phyloP scores from a whole-genome alignment of 1,139 yeast species.

The Kurtzmaniella natalensis region DNA sequence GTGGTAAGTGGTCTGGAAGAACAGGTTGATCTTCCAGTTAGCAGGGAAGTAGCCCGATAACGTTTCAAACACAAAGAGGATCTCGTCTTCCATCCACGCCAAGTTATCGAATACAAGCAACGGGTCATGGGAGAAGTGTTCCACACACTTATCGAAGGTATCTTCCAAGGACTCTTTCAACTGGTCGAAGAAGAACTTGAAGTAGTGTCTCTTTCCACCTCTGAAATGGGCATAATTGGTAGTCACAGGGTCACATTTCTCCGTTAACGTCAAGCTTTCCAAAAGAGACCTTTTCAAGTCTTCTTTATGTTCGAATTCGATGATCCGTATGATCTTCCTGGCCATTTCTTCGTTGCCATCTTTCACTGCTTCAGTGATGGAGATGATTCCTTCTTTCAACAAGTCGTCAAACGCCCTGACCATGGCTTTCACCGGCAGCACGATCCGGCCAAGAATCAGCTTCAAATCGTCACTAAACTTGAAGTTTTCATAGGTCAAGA shows the following conservation, averaged over 20 bases:
- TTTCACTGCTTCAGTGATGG: conserved; percentile 65
- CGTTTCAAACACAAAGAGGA: conserved; percentile 58
- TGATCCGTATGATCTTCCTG: conserved; percentile 66
- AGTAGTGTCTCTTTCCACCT: conserved; percentile 56
- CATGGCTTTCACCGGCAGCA: conserved; percentile 46
- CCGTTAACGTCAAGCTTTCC: conserved; percentile 33
- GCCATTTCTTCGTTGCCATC: conserved; percentile 65
- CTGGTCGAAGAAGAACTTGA: conserved; percentile 56
- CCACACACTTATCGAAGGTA: conserved; percentile 61
- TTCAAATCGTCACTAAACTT: conserved; percentile 65
- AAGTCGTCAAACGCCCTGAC: conserved; percentile 62
- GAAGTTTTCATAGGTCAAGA: conserved; percentile 51
- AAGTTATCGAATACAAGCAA: conserved; percentile 65
- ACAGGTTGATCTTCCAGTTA: conserved; percentile 67
- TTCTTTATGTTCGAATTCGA: conserved; percentile 76
- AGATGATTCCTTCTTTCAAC: conserved; percentile 56
- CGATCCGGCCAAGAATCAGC: conserved; percentile 60
- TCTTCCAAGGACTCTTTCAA: conserved; percentile 59
- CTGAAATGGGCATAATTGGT: conserved; percentile 34
- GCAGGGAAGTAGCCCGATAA: conserved; percentile 58
- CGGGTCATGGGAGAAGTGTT: conserved; percentile 50
- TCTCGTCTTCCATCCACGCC: conserved; percentile 82
- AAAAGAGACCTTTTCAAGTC: conserved; percentile 62
- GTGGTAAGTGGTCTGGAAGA: conserved; percentile 66
- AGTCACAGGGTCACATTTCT: conserved; percentile 16